Conservation (phyloP, 2,329 filamentous ascomycete species). For the Ascochyta rabiei region DNA sequence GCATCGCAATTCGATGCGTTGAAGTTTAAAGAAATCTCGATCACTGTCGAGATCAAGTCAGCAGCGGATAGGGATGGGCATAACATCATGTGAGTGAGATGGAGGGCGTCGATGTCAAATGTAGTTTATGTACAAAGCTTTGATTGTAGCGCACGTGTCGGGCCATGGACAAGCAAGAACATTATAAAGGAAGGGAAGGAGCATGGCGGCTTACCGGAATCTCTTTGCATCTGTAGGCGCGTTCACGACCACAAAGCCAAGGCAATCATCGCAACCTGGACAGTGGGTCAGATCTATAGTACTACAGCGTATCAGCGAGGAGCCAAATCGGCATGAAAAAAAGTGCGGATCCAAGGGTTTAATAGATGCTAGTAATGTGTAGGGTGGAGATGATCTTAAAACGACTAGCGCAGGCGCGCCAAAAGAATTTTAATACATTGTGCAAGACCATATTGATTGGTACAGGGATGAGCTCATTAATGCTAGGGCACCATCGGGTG, state of each 20-base stretch:
- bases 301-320: conserved; percentile 9
- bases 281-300: conserved; percentile 13
- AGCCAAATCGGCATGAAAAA: conserved; percentile 5
- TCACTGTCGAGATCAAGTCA: conserved; percentile 28
- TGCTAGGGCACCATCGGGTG: conserved; percentile 37
- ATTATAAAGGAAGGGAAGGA: background rate
- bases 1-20: conserved; percentile 48
- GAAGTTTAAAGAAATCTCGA: conserved; percentile 49
- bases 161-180: background rate
- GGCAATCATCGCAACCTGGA: conserved; percentile 8
- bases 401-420: conserved; percentile 43
- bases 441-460: conserved; percentile 34
- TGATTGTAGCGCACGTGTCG: background rate
- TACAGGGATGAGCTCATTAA: conserved; percentile 41
- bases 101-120: background rate
- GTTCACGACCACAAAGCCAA: conserved; percentile 40
- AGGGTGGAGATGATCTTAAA: conserved; percentile 45
- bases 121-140: background rate
- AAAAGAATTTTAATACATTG: conserved; percentile 45
- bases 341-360: conserved; percentile 29
- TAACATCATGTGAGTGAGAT: background rate
- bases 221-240: conserved; percentile 33
- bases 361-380: conserved; percentile 48
- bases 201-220: conserved; percentile 42
- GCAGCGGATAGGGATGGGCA: background rate